These are phyloP conservation scores for Litsea cubeba DNA, from an alignment of 164 flowering plant species.

Conservation along the genomic window DNA sequence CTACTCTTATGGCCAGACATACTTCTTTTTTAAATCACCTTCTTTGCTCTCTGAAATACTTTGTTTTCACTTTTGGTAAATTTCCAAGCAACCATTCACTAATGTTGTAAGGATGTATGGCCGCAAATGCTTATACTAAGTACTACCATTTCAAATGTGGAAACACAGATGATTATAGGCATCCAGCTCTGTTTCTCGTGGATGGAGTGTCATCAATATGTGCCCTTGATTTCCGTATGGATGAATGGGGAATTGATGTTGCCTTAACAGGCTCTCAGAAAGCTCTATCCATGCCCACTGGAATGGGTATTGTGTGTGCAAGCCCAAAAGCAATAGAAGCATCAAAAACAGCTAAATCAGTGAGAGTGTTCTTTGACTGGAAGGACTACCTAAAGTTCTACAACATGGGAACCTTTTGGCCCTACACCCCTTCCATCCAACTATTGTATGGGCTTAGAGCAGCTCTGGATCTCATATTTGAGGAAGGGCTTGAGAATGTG, in stretches of 20 bases:
- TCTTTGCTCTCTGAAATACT: too few relatives aligned
- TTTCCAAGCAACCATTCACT: too few relatives aligned
- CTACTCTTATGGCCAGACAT: too few relatives aligned
- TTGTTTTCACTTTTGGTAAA: too few relatives aligned
- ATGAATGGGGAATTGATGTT: slow-evolving; percentile 97
- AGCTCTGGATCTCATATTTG: slow-evolving; percentile 87
- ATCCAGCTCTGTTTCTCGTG: slow-evolving; percentile 88
- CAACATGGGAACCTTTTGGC: slow-evolving; percentile 90
- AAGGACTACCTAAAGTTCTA: slow-evolving; percentile 92
- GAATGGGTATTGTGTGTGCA: slow-evolving; percentile 90
- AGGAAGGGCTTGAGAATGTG: slow-evolving; percentile 95
- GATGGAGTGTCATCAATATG: slow-evolving; percentile 98
- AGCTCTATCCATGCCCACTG: slow-evolving; percentile 99
- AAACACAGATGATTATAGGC: slow-evolving; percentile 67
- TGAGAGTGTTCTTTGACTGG: slow-evolving; percentile 95
- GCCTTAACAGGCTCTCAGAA: slow-evolving; percentile 97
- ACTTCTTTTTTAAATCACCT: too few relatives aligned
- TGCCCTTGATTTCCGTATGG: slow-evolving; percentile 98
- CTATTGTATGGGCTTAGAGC: slow-evolving; percentile 85
- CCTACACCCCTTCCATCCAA: slow-evolving; percentile 97
- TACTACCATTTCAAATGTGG: background rate
- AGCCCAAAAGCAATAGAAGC: slow-evolving; percentile 84
- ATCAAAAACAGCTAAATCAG: slow-evolving; percentile 75
- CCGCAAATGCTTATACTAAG: background rate
- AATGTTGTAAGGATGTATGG: too few relatives aligned